Base-by-base conservation (phyloP, 2,329 filamentous ascomycete species). In the Colletotrichum sidae region DNA sequence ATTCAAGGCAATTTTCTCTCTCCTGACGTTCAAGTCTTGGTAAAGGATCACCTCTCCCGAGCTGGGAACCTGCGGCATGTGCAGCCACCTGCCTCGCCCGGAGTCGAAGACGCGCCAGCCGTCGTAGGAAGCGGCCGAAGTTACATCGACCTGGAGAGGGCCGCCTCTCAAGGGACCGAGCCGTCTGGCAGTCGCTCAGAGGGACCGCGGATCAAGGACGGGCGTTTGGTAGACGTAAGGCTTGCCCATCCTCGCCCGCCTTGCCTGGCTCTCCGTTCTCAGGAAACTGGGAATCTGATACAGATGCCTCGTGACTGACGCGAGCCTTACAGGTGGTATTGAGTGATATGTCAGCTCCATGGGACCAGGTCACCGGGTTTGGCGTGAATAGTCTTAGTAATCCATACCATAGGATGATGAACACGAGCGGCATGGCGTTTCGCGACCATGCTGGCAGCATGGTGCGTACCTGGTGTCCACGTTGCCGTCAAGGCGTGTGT, bases 311-410 rank as follows among this genome's bases (percentile, higher is more conserved):
- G 38, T 45, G 39, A 37, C 68, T 72, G 33, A 72, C 68, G 34
- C 25, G 25, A 25, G 25, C 12, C 42, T 17, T 52, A 35, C 68
- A 88, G 86, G 88, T 99, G 75, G 93, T 99, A 76, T 83, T 99
- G 76, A 97, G 93, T 88, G 96, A 99, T 87, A 99, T 99, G 96
- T 99, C 90, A 88, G 95, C 86, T 86, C 94, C 96, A 91, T 97
- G 94, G 94, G 85, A 89, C 73, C 92, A 92, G 83, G 92, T 87
- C 57, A 84, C 85, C 74, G 91, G 90, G 74, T 94, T 92, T 83
- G 90, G 88, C 83, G 90, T 92, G 83, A 93, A 88, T 83, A 97
- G 90, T 84, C 86, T 97, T 88, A 97, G 90, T 95, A 92, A 96
- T 88, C 93, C 94, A 70, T 96, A 96, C 89, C 78, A 81, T 86